These are phyloP conservation scores for Lachnellula suecica DNA, from an alignment of 2,329 filamentous ascomycete species.

Conservation along the genomic window DNA sequence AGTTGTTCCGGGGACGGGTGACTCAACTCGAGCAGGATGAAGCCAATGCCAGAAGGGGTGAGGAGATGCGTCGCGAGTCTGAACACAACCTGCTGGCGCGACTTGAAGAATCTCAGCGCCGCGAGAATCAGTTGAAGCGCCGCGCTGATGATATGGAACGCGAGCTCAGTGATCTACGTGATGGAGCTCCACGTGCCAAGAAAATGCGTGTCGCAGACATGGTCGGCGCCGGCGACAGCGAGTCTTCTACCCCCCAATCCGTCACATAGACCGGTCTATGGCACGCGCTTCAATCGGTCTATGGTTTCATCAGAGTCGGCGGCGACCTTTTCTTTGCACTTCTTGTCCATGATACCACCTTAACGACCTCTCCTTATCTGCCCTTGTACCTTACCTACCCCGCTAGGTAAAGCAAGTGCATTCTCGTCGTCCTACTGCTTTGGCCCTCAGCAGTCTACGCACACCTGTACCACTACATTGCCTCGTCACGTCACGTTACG, in stretches of 20 bases:
- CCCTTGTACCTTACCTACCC: constrained; percentile 3
- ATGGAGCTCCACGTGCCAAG: constrained; percentile 50
- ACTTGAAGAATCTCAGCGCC: constrained; percentile 73
- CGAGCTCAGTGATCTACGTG: constrained; percentile 40
- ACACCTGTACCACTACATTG: constrained; percentile 8
- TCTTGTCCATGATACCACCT: constrained; percentile 23
- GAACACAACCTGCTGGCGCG: constrained; percentile 57
- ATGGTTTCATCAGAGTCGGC: neutral
- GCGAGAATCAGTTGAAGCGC: constrained; percentile 80
- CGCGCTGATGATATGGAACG: constrained; percentile 76
- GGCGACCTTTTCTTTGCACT: constrained; percentile 10
- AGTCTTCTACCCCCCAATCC: constrained; percentile 32
- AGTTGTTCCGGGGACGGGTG: constrained; percentile 73
- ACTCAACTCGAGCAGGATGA: constrained; percentile 76
- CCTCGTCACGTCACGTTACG: constrained; percentile 1
- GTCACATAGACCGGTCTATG: constrained; percentile 18
- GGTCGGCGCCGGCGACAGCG: constrained; percentile 36
- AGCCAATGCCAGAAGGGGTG: constrained; percentile 60
- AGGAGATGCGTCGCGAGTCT: constrained; percentile 56
- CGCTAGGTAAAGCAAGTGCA: neutral
- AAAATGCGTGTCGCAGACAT: constrained; percentile 54
- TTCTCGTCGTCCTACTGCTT: neutral
- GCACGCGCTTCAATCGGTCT: neutral
- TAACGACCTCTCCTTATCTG: constrained; percentile 17
- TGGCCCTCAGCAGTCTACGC: neutral